These are phyloP conservation scores for Coniochaeta sp. DNA, from an alignment of 2,329 filamentous ascomycete genomes.

Conservation along the genomic window DNA sequence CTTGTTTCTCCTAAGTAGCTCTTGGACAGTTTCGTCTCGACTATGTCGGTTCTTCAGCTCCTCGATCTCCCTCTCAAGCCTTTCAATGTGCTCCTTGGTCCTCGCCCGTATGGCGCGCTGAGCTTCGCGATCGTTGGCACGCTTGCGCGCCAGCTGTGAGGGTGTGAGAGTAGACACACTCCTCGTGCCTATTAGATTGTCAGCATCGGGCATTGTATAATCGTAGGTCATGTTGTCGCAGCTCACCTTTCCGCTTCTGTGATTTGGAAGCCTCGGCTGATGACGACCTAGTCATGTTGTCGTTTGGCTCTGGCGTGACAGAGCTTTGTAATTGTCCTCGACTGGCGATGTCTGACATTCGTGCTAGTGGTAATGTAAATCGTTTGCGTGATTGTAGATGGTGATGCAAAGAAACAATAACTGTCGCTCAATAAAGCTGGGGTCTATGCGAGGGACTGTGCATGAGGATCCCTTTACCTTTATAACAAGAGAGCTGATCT, in stretches of 20 bases:
- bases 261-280: neutral
- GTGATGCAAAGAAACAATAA: neutral
- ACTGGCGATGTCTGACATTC: neutral
- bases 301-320: neutral
- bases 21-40: conserved; percentile 43
- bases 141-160: conserved; percentile 81
- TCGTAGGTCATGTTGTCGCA: neutral
- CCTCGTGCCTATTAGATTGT: conserved; percentile 43
- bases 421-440: neutral
- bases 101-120: conserved; percentile 81
- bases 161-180: conserved; percentile 83
- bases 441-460: neutral
- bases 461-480: neutral
- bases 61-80: conserved; percentile 65
- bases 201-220: neutral
- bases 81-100: conserved; percentile 80
- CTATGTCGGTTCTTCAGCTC: conserved; percentile 52
- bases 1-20: conserved; percentile 43
- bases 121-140: conserved; percentile 85
- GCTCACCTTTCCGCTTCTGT: conserved; percentile 1
- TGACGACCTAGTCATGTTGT: conserved; percentile 1
- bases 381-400: neutral
- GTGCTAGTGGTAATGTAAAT: neutral
- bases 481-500: neutral
- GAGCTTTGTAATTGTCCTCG: neutral